Evolutionary conservation across 176 grass and related monocot species (phyloP), one percentile per base, ranked within the genome.

Genomic region (Musa troglodytarum): DNA sequence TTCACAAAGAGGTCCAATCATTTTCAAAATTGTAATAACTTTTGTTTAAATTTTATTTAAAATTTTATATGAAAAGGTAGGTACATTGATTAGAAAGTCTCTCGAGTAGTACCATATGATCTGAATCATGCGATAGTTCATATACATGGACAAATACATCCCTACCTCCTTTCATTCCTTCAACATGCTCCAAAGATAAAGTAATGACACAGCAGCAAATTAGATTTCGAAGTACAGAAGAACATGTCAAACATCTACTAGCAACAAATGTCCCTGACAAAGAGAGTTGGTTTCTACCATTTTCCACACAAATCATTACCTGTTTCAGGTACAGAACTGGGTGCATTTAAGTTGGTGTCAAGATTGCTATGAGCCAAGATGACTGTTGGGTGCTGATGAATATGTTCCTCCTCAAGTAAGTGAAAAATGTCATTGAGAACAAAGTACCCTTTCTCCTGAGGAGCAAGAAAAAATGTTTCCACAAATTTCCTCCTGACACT

Each of bases 391-490:
- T 83, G 75, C 49, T 80, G 81, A 80, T 79, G 54, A 62, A 80
- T 79, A 74, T 83, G 87, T 71, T 97, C 89, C 53, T 97, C 93
- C 57, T 91, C 92, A 64, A 97, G 83, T 59, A 86, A 76, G 74
- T 97, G 85, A 82, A 92, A 97, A 61, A 97, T 86, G 81, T 93
- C 93, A 50, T 85, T 97, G 17, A 80, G 81, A 76, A 93, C 75
- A 78, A 79, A 97, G 85, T 87, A 97, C n/a, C 93, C 93, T 73
- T 86, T 79, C 29, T 77, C 67, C 71, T 97, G 86, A 69, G 93
- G 89, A 74, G 93, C 93, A 82, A 97, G 93, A 74, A 97, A 69
- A 52, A 97, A 88, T 63, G 82, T 89, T 65, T 97, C 90, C 55
- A 68, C 75, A 78, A 92, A 97, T 88, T 89, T 92, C 80, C 92